These are phyloP conservation scores for Fraxinus ornus DNA, from an alignment of 305 asterid species.

Conservation along the genomic window DNA sequence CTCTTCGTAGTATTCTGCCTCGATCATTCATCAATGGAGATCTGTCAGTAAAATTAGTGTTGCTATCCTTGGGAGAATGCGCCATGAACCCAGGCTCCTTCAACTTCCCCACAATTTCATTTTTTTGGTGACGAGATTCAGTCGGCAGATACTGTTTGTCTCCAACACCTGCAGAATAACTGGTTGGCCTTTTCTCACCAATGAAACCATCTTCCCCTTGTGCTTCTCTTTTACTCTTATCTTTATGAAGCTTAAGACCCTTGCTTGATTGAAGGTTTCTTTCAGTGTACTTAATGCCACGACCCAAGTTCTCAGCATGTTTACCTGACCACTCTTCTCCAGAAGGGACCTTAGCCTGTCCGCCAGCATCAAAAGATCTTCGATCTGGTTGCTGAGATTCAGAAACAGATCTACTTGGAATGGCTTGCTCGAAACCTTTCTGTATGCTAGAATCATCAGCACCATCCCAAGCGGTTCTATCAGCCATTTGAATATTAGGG, in stretches of 20 bases:
- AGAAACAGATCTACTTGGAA: conserved; percentile 40
- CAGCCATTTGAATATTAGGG: conserved; percentile 32
- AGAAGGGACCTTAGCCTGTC: conserved; percentile 37
- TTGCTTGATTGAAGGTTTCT: conserved; percentile 47
- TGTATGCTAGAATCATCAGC: conserved; percentile 43
- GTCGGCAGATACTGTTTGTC: conserved; percentile 40
- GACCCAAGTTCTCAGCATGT: conserved; percentile 44
- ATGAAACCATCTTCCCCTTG: conserved; percentile 39
- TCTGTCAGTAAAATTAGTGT: conserved; percentile 36
- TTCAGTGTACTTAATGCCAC: conserved; percentile 48
- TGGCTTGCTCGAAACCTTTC: conserved; percentile 39
- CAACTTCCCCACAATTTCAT: conserved; percentile 40
- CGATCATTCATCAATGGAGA: conserved; percentile 60
- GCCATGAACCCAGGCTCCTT: conserved; percentile 44
- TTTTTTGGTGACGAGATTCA: conserved; percentile 42
- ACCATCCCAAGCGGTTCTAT: conserved; percentile 38
- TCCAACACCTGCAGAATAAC: conserved; percentile 38
- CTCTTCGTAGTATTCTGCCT: conserved; percentile 59
- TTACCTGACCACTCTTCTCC: conserved; percentile 54
- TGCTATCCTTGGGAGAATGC: conserved; percentile 52
- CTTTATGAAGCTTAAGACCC: conserved; percentile 43
- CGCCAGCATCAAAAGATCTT: conserved; percentile 46
- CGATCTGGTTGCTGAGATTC: conserved; percentile 51
- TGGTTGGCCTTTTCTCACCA: conserved; percentile 46
- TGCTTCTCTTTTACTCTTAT: conserved; percentile 36